phyloP scores from a whole-genome alignment of 345 rosid genomes.

The Nephelium lappaceum region DNA sequence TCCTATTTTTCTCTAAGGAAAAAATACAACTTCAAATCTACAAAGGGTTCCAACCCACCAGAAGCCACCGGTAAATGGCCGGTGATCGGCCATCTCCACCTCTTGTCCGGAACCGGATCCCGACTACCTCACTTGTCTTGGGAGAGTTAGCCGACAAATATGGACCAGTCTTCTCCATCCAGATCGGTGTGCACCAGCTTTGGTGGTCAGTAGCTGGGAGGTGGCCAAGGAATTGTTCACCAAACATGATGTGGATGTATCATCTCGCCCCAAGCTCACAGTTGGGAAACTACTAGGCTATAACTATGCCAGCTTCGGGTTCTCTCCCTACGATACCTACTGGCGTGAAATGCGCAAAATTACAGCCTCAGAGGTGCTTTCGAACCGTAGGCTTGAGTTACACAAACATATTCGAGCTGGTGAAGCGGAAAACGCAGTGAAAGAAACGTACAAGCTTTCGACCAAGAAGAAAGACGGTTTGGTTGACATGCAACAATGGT shows the following conservation, averaged over 20 bases:
- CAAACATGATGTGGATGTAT: slow-evolving; percentile 28
- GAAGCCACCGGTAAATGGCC: slow-evolving; percentile 46
- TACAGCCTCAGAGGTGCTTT: slow-evolving; percentile 28
- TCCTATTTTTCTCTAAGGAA: slow-evolving; percentile 18
- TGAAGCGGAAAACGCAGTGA: slow-evolving; percentile 29
- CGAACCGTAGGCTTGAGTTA: slow-evolving; percentile 32
- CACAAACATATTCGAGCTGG: slow-evolving; percentile 19
- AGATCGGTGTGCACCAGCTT: slow-evolving; percentile 27
- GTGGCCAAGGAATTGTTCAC: slow-evolving; percentile 41
- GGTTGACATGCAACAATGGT: slow-evolving; percentile 39
- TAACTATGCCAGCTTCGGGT: slow-evolving; percentile 33
- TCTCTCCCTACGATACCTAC: slow-evolving; percentile 36
- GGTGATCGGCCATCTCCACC: slow-evolving; percentile 41
- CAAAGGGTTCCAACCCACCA: slow-evolving; percentile 21
- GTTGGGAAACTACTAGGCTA: slow-evolving; percentile 29
- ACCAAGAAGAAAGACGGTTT: background rate
- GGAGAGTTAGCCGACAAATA: slow-evolving; percentile 35
- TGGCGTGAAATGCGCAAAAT: slow-evolving; percentile 56
- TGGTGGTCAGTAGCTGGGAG: slow-evolving; percentile 40
- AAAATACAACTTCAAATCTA: slow-evolving; percentile 10
- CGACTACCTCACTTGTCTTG: slow-evolving; percentile 32
- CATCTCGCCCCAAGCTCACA: slow-evolving; percentile 27
- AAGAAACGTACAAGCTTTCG: slow-evolving; percentile 28
- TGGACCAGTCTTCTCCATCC: slow-evolving; percentile 43
- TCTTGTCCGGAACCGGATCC: slow-evolving; percentile 9